Percentiles rank a stretch among this genome's conserved stretches.
These are phyloP conservation scores for Paramecium tetraurelia DNA, from an alignment of 73 alveolate genomes.

Conservation along the genomic window DNA sequence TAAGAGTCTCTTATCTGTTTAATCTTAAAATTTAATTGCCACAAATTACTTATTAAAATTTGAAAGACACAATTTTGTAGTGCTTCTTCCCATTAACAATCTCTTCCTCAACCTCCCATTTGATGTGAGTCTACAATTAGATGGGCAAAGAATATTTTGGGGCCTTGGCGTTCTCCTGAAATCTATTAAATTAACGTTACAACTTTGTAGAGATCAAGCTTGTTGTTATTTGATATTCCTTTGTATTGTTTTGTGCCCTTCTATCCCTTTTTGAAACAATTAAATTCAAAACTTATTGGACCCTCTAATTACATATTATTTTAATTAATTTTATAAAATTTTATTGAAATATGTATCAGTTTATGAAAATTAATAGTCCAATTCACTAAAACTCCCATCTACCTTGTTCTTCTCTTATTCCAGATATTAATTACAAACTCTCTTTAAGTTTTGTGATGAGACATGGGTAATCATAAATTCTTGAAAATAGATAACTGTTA, in stretches of 20 bases:
- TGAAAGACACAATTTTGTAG: not conserved
- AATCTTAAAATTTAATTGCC: not conserved
- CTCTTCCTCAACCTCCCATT: constrained; percentile 45
- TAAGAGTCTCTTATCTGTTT: not conserved
- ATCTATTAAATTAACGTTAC: not conserved
- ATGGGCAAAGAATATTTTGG: not conserved
- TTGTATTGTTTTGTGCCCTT: not conserved
- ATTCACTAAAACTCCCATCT: not conserved
- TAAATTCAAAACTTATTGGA: not conserved
- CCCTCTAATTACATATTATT: constrained; percentile 5
- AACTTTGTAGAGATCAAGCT: not conserved
- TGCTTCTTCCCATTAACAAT: not conserved
- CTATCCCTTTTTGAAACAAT: not conserved
- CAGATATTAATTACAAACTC: too few relatives aligned
- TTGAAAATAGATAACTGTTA: too few relatives aligned
- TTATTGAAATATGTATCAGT: not conserved
- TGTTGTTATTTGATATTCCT: not conserved
- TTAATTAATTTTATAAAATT: not conserved
- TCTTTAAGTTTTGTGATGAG: too few relatives aligned
- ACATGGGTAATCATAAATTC: too few relatives aligned
- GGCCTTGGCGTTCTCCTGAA: not conserved
- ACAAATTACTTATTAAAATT: constrained; percentile 12
- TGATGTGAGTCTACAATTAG: not conserved
- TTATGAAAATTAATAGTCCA: not conserved
- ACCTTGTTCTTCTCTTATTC: not conserved